Base-by-base conservation (phyloP, 2,329 filamentous ascomycete genomes). In the Salinomyces thailandicus region DNA sequence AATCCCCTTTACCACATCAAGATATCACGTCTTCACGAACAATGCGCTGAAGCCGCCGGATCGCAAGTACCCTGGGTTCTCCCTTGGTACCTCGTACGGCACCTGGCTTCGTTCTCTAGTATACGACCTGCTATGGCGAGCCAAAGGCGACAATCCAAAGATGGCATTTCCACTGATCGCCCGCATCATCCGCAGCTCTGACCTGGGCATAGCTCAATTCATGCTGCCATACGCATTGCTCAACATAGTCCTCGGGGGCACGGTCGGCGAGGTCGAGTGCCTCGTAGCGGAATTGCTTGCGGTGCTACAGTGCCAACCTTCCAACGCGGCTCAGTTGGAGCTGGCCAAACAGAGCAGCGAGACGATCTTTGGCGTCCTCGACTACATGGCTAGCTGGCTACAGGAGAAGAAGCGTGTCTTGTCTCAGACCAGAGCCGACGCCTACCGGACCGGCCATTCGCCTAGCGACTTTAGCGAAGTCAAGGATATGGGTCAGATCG, bases 361-460 rank as follows among this genome's bases (percentile, higher is more conserved):
- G 82, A 85, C 82, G 38, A 79, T 95, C 2, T 98, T 98, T 57
- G 76, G 81, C 31, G 75, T 93, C 3, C 70, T 98, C 0, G 93
- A 98, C 58, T 96, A 98, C 57, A 74, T 89, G 42, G 86, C 85
- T 53, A 74, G 81, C 45, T 98, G 89, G 86, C 66, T 93, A 16
- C 85, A 94, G 50, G 75, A 80, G 36, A 93, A 85, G 57, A 75
- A 75, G 58, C 69, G 72, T 58, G 43, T 54, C 38, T 48, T 68
- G 1, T 50, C 56, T 5, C 62, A 64, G 12, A 58, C 55, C 11
- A 55, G 62, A 22, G 46, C 52, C 9, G 58, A 60, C 39, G 64
- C 64, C n/a, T 57, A 61, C 13, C 61, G 66, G 39, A 63, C 62
- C 12, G 64, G 64, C 3, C 51, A 57, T 15, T 60, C 63, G 3